Evolutionary conservation across 106 monocot species (phyloP).

Genomic region (Hemerocallis citrina): DNA sequence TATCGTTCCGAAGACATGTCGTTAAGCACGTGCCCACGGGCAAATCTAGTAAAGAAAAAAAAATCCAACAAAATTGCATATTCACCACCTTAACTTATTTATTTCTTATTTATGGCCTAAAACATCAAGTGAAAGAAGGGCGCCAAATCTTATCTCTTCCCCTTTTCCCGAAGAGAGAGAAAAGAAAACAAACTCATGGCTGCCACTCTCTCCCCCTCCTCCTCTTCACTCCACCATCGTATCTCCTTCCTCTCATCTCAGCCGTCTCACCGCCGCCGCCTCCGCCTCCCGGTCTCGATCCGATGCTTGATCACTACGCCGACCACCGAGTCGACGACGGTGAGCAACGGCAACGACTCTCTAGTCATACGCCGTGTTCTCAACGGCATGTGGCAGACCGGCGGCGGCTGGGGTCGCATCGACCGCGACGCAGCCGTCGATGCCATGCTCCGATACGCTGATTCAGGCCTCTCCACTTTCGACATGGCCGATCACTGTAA

Average conservation of each 20-base stretch:
- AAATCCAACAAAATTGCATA: too few relatives aligned
- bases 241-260: not conserved
- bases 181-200: conserved; percentile 7
- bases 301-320: conserved; percentile 25
- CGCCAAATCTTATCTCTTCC: not conserved
- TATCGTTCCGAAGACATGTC: too few relatives aligned
- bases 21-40: too few relatives aligned
- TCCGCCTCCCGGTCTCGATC: conserved; percentile 5
- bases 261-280: not conserved
- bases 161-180: not conserved
- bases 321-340: conserved; percentile 21
- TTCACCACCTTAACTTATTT: too few relatives aligned
- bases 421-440: conserved; percentile 88
- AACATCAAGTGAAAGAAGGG: not conserved
- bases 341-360: conserved; percentile 47
- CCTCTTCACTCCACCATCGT: not conserved
- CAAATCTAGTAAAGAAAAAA: too few relatives aligned
- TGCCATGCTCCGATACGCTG: conserved; percentile 81
- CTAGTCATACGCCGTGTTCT: conserved; percentile 81
- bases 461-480: conserved; percentile 87
- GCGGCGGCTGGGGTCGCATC: conserved; percentile 94
- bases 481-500: conserved; percentile 99
- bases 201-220: not conserved
- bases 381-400: conserved; percentile 99
- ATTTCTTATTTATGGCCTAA: too few relatives aligned